Evolutionary conservation across 805 yeast species (phyloP), one percentile per base, ranked within the genome.

Genomic region (Myxozyma vanderwaltii): DNA sequence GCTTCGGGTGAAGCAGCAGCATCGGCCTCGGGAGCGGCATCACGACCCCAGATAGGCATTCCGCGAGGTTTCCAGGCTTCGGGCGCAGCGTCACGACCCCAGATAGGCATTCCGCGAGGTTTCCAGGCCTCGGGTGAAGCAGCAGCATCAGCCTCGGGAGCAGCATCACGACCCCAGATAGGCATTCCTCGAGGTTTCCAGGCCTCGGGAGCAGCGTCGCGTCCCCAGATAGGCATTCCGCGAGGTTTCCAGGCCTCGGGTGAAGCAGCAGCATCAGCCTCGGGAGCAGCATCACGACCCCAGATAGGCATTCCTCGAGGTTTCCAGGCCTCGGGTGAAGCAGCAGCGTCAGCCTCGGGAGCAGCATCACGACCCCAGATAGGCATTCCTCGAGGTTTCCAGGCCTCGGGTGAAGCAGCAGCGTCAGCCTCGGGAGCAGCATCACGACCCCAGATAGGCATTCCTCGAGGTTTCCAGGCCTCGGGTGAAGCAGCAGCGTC

Each of bases 171-270:
- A 12, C 51, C 51, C 36, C 29, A 51, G 36, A 51, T 43, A n/a
- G 51, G 55, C 38, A 45, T 50, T 12, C 54, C 54, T 12, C 15
- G 15, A 4, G 50, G 41, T 26, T 4, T n/a, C 58, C 52, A 58
- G 33, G 59, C 56, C 29, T 51, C 56, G 21, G 63, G 54, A 13
- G 47, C 56, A 17, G 61, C 63, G 21, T 58, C 56, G 15, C 63
- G 63, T 4, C 41, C 51, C 35, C 41, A 53, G 21, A 58, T 21
- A 3, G 61, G 61, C n/a, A 56, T 43, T 0, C 56, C 60, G 8
- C 43, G 38, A 10, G 38, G 17, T 6, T 7, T 8, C 54, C 47
- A 40, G 13, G 54, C 54, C 10, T 40, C 48, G 21, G 49, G 21
- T 7, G 38, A 53, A 4, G 63, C 57, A n/a, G 44, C 63, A n/a